Evolutionary conservation across 2,329 filamentous ascomycete genomes (phyloP).

Genomic region (Gaeumannomyces tritici): DNA sequence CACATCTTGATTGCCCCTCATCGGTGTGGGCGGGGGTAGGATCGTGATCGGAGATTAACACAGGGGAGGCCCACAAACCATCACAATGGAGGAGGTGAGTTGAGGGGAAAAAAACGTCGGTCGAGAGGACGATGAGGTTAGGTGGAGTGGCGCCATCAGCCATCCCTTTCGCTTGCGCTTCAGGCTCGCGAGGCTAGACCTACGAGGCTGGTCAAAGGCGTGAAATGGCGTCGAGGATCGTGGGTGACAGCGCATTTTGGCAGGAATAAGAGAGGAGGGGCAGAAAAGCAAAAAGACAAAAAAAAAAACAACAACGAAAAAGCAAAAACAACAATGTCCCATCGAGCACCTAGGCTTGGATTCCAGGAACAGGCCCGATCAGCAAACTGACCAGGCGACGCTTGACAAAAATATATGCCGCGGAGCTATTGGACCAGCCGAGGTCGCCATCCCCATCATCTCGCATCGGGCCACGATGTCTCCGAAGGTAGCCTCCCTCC

Average conservation of each 20-base stretch:
- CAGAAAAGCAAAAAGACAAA: neutral
- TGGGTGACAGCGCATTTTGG: too few species aligned
- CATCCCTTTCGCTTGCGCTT: neutral
- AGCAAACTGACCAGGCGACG: too few species aligned
- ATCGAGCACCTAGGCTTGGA: neutral
- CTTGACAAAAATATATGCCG: neutral
- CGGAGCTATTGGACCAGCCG: neutral
- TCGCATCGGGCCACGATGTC: neutral
- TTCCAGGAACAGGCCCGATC: neutral
- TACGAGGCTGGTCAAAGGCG: neutral
- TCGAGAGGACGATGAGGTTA: too few species aligned
- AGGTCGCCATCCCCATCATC: neutral
- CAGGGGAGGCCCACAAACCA: neutral
- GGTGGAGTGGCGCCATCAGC: neutral
- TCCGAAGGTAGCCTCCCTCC: neutral
- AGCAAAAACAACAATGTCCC: neutral
- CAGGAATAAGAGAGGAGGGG: neutral
- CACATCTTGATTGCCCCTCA: neutral
- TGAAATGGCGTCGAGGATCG: too few species aligned
- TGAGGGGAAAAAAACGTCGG: too few species aligned
- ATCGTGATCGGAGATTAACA: neutral
- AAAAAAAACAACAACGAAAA: too few species aligned
- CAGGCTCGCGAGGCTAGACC: neutral
- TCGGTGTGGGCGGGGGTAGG: neutral
- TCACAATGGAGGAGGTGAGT: neutral